Base-by-base conservation (phyloP, 1,284 basidiomycete genomes). In the Vanrija sp. region DNA sequence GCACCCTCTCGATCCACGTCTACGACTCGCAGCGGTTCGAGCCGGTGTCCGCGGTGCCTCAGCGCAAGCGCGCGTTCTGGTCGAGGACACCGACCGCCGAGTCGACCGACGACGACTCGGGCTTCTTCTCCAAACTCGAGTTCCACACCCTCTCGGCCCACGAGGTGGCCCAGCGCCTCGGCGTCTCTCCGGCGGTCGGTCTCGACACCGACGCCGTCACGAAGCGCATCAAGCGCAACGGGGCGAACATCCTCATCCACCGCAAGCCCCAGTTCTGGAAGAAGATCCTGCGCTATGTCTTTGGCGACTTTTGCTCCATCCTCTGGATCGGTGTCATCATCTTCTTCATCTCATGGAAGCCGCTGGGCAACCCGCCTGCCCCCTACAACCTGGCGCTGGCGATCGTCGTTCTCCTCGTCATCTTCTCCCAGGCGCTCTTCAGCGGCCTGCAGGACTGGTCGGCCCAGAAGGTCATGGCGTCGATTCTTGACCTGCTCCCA, bases 241-340 rank as follows among this genome's bases (percentile, higher is more conserved):
- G 78, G 12, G 67, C 66, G n/a, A 79, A 79, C 59, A 61, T 64
- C 18, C 66, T 78, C 27, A 66, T 67, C 10, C 73, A 73, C n/a
- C 73, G 69, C 19, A 71, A 71, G 31, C 71, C 61, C 23, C 71
- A 68, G 36, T 61, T 66, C 45, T 63, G 74, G 51, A 59, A 65
- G 31, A 79, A 78, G 68, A 72, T 77, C 55, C 56, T 78, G 42
- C 66, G 68, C 24, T 80, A 78, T 64, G 57, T 78, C 35, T 76
- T 81, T 51, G 78, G 78, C 22, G 79, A 79, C 5, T 83, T 84
- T 59, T 84, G 84, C 6, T 79, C 78, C 45, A 73, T 85, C 19
- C 76, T 86, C 20, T 72, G 84, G 45, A 75, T 76, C 20, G 83
- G 80, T 45, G 69, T 73, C 23, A 69, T 80, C 49, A 63, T 80